Evolutionary conservation across 805 yeast species (phyloP), one percentile per base, ranked within the genome.

Genomic region (Ogataea sp.): DNA sequence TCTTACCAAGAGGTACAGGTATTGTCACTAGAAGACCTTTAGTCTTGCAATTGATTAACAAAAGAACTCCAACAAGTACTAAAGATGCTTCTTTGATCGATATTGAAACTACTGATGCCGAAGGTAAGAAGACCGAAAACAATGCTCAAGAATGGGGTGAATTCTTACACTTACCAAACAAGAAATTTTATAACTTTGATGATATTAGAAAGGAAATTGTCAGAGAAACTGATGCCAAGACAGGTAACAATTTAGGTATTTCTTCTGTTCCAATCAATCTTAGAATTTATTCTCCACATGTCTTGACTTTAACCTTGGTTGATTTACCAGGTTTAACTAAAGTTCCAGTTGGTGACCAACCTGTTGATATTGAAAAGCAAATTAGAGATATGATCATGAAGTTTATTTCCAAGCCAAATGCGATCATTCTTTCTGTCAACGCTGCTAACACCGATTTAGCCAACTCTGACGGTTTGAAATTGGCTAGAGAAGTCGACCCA

Each of bases 321-420:
- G 98, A 93, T 65, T 73, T 93, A 54, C 98, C 98, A 9, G 98
- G 98, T 44, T 75, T 93, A 55, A 93, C 98, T 31, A 93, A 93
- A 60, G 98, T 93, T 29, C 98, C 98, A 4, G 96, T 93, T 40
- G 98, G 98, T 37, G 98, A 93, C 65, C 98, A 93, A 65, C 98
- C 98, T 40, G 83, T 84, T 53, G 98, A 93, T 62, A 93, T 93
- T 49, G 98, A 93, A 67, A 78, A 74, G 48, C 97, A 87, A 65
- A 93, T 93, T 54, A 80, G 88, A 56, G 95, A 88, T 47, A 82
- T 93, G 87, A 70, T 93, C 36, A 71, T 93, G 73, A 89, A 88
- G 62, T 93, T 83, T 58, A 89, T 93, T 48, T 82, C 96, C 21
- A 88, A 88, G 54, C 97, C 97, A 42, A 90, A 93, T 55, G 95